A percentile compares a stretch with the other conserved stretches of the same genome.
phyloP scores from a whole-genome alignment of 805 yeast species.

The Sugiyamaella qingdaonensis region DNA sequence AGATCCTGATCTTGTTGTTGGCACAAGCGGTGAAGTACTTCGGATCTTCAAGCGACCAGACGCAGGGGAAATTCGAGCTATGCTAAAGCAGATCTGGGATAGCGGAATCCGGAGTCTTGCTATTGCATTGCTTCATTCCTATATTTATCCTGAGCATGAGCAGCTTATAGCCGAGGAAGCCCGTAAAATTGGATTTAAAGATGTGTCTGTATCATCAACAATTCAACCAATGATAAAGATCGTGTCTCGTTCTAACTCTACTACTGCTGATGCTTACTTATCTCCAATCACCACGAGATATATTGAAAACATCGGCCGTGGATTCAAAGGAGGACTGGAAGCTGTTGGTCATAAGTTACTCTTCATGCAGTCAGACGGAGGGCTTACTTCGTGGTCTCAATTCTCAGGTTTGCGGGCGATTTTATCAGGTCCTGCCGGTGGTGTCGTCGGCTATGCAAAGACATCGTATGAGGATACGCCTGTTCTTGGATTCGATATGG shows the following conservation, averaged over 20 bases:
- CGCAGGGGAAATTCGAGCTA: conserved; percentile 37
- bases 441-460: conserved; percentile 87
- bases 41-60: conserved; percentile 53
- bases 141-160: conserved; percentile 71
- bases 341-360: conserved; percentile 33
- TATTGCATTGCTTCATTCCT: conserved; percentile 67
- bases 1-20: conserved; percentile 42
- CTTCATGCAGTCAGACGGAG: conserved; percentile 97
- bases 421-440: conserved; percentile 96
- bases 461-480: conserved; percentile 69
- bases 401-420: conserved; percentile 89
- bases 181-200: conserved; percentile 57
- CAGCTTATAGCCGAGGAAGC: conserved; percentile 56
- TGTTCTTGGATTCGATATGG: conserved; percentile 82
- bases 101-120: conserved; percentile 67
- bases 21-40: conserved; percentile 66
- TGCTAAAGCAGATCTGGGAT: conserved; percentile 44
- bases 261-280: conserved; percentile 77
- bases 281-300: conserved; percentile 74
- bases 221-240: conserved; percentile 76
- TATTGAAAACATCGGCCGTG: conserved; percentile 55
- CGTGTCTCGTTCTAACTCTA: conserved; percentile 70
- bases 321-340: conserved; percentile 51
- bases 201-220: conserved; percentile 63
- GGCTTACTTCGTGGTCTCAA: conserved; percentile 74